These are phyloP conservation scores for Fraxinus angustifolia DNA, from an alignment of 305 asterid species.

Conservation along the genomic window DNA sequence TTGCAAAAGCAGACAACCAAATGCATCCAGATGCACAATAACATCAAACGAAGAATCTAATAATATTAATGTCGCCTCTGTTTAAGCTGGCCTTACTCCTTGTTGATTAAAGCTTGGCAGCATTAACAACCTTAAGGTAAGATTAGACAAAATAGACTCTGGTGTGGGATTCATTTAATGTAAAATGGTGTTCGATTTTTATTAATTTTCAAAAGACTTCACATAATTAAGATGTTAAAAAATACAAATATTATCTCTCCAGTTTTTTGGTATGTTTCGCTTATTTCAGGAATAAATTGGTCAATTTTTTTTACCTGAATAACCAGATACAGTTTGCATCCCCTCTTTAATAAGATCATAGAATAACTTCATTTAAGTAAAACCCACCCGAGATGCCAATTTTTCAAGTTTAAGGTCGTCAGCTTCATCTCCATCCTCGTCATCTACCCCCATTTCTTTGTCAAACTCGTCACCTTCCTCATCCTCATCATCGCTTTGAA, in stretches of 20 bases:
- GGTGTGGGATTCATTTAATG: conserved; percentile 3
- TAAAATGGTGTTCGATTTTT: background rate
- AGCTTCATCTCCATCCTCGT: conserved; percentile 82
- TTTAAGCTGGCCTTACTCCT: background rate
- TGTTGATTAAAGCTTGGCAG: background rate
- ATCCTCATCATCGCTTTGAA: conserved; percentile 67
- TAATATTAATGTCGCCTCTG: background rate
- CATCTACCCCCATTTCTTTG: conserved; percentile 88
- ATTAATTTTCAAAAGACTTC: background rate
- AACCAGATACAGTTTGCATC: background rate
- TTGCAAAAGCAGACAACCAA: background rate
- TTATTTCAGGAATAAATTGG: background rate
- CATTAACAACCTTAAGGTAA: background rate
- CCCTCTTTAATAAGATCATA: background rate
- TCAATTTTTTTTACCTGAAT: background rate
- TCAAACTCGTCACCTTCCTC: conserved; percentile 76
- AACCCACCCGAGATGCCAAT: conserved; percentile 78
- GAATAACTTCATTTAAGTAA: background rate
- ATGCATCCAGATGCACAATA: background rate
- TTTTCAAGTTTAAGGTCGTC: conserved; percentile 68
- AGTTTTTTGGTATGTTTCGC: background rate
- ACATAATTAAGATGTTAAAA: background rate
- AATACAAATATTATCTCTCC: background rate
- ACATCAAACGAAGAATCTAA: background rate
- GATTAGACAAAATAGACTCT: background rate